Conservation (phyloP, 192 early-diverging fungal species). For the Diversispora eburnea region DNA sequence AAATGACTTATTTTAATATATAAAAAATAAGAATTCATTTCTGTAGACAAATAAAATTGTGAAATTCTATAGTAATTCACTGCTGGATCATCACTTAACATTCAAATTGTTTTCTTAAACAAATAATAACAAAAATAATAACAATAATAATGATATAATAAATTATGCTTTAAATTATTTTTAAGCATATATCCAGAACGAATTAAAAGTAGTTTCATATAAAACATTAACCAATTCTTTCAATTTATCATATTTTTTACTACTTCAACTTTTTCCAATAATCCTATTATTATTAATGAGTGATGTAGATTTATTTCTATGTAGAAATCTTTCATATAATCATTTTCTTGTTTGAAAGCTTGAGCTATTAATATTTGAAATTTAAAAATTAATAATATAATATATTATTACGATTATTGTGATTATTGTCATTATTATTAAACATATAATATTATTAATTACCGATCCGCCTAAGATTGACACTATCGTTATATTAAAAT, state of each 20-base stretch:
- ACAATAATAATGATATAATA: conserved; percentile 7
- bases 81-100: too few species aligned
- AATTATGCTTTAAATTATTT: conserved; percentile 40
- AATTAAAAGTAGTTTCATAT: conserved; percentile 62
- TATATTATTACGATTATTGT: background rate
- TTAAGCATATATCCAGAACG: conserved; percentile 59
- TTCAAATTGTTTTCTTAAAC: too few species aligned
- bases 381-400: background rate
- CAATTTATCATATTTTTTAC: conserved; percentile 44
- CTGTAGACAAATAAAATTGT: too few species aligned
- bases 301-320: conserved; percentile 68
- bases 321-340: conserved; percentile 45
- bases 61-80: too few species aligned
- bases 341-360: conserved; percentile 47
- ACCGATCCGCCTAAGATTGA: too few species aligned
- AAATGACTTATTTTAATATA: too few species aligned
- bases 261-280: conserved; percentile 51
- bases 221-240: conserved; percentile 50
- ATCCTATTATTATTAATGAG: conserved; percentile 52
- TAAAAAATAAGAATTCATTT: too few species aligned
- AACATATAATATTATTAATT: background rate
- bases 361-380: conserved; percentile 36
- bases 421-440: background rate
- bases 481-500: too few species aligned
- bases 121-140: background rate